Evolutionary conservation across 1,139 yeast species (phyloP).

Genomic region (Yueomyces sp.): DNA sequence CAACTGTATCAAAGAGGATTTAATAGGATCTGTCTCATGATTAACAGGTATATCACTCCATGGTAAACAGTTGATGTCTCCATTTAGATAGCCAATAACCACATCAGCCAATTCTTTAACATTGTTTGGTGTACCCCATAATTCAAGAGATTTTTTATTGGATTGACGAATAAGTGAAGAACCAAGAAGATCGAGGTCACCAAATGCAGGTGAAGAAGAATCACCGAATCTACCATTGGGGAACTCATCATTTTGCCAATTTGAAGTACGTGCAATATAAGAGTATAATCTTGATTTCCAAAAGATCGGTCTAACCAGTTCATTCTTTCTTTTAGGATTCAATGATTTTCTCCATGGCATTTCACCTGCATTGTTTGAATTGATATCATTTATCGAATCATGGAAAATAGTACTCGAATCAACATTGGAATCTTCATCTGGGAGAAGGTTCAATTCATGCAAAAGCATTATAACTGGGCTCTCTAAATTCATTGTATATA

Average conservation of each 20-base stretch:
- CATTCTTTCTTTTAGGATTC: slow-evolving; percentile 70
- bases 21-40: slow-evolving; percentile 58
- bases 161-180: slow-evolving; percentile 69
- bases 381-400: slow-evolving; percentile 1
- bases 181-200: slow-evolving; percentile 72
- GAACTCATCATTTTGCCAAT: slow-evolving; percentile 72
- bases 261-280: slow-evolving; percentile 78
- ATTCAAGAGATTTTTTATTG: slow-evolving; percentile 60
- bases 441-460: slow-evolving; percentile 53
- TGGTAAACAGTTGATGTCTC: slow-evolving; percentile 66
- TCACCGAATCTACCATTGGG: slow-evolving; percentile 97
- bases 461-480: slow-evolving; percentile 81
- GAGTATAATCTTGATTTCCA: slow-evolving; percentile 94
- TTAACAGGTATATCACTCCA: slow-evolving; percentile 92
- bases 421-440: slow-evolving; percentile 14
- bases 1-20: slow-evolving; percentile 44
- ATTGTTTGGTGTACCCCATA: slow-evolving; percentile 75
- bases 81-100: slow-evolving; percentile 53
- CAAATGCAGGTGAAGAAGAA: slow-evolving; percentile 86
- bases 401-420: not conserved
- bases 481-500: slow-evolving; percentile 93
- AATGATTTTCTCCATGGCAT: slow-evolving; percentile 88
- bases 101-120: slow-evolving; percentile 48
- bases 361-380: slow-evolving; percentile 16
- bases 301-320: slow-evolving; percentile 84